Percentiles rank a stretch among this genome's conserved stretches.
Evolutionary conservation across 352 stramenopile species (phyloP).

Genomic region (Globisporangium camurandrum): DNA sequence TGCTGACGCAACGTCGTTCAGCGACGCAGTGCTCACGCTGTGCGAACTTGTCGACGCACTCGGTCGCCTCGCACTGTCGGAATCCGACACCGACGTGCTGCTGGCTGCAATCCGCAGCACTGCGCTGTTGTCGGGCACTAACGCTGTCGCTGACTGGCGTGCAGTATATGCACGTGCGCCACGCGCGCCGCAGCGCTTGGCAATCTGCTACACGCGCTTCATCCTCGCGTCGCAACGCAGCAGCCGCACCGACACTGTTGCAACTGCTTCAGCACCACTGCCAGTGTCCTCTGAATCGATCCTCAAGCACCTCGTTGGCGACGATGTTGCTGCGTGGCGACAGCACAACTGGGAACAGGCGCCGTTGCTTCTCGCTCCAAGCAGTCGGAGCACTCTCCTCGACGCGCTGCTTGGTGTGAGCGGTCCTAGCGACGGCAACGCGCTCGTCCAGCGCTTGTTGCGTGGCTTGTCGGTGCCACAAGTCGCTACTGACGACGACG

Average conservation of each 20-base stretch:
- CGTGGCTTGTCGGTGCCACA: constrained; percentile 17
- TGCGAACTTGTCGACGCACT: constrained; percentile 3
- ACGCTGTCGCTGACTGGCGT: background rate
- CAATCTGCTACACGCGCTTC: constrained; percentile 7
- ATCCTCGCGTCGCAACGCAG: background rate
- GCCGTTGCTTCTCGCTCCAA: constrained; percentile 5
- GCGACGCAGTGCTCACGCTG: background rate
- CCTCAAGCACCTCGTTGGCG: constrained; percentile 4
- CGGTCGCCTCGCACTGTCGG: background rate
- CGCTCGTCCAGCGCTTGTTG: constrained; percentile 7
- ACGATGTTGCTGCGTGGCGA: background rate
- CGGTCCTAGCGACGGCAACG: constrained; percentile 1
- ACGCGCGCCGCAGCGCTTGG: constrained; percentile 3
- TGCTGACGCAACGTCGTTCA: too few species aligned
- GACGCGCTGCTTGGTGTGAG: background rate
- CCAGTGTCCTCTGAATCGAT: background rate
- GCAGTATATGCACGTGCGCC: background rate
- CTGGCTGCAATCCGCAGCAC: background rate
- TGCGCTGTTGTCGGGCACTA: background rate
- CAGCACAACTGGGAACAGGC: constrained; percentile 7
- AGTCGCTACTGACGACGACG: constrained; percentile 5
- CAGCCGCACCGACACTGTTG: too few species aligned
- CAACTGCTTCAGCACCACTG: background rate
- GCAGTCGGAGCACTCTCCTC: background rate
- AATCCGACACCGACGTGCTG: background rate